Percentiles rank a stretch among this genome's conserved stretches.
phyloP scores from a whole-genome alignment of 1,139 yeast genomes.

The Protomyces inouyei region DNA sequence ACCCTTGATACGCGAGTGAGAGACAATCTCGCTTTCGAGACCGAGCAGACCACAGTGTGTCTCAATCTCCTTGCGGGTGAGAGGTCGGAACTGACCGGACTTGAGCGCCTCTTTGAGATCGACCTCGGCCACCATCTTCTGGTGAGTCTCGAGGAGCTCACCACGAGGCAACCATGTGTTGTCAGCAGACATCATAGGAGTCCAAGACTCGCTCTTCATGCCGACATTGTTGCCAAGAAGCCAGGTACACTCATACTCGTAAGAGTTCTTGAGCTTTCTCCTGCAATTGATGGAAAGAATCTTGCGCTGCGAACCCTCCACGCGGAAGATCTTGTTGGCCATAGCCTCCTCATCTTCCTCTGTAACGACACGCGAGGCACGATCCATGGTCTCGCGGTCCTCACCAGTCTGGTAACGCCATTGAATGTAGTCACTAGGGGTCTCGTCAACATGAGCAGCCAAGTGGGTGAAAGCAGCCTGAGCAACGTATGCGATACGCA shows the following conservation, averaged over 20 bases:
- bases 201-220: slow-evolving; percentile 99
- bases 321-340: slow-evolving; percentile 94
- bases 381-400: slow-evolving; percentile 99
- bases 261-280: slow-evolving; percentile 99
- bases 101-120: slow-evolving; percentile 99
- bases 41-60: slow-evolving; percentile 98
- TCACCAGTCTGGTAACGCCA: slow-evolving; percentile 99
- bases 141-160: slow-evolving; percentile 96
- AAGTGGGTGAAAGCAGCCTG: slow-evolving; percentile 99
- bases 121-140: slow-evolving; percentile 99
- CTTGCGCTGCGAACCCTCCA: slow-evolving; percentile 98
- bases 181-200: slow-evolving; percentile 98
- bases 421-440: slow-evolving; percentile 99
- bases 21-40: slow-evolving; percentile 96
- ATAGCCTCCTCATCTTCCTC: slow-evolving; percentile 95
- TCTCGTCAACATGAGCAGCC: slow-evolving; percentile 96
- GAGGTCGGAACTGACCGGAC: slow-evolving; percentile 99
- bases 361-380: slow-evolving; percentile 98
- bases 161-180: slow-evolving; percentile 99
- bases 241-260: slow-evolving; percentile 99
- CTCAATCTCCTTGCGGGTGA: slow-evolving; percentile 99
- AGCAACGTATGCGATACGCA: slow-evolving; percentile 99
- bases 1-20: slow-evolving; percentile 99
- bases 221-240: slow-evolving; percentile 95
- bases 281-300: slow-evolving; percentile 91